phyloP scores from a whole-genome alignment of 106 monocot genomes.

The Posidonia australis region DNA sequence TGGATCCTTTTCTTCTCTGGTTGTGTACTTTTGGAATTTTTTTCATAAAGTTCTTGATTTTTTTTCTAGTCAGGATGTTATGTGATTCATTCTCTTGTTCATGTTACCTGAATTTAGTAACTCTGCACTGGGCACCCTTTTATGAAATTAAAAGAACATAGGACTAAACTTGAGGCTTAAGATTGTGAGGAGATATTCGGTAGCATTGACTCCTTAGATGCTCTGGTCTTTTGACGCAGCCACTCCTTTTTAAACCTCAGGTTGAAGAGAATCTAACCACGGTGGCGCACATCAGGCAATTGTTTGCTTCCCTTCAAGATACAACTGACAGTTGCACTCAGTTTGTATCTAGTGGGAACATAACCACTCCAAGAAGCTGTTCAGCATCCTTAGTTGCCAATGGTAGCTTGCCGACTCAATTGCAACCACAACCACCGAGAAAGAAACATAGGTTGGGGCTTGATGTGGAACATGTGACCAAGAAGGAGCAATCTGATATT shows the following conservation, averaged over 20 bases:
- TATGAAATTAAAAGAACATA: too few relatives aligned
- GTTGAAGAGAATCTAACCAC: slow-evolving; percentile 27
- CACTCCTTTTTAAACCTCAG: slow-evolving; percentile 10
- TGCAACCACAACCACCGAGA: background rate
- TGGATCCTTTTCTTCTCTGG: too few relatives aligned
- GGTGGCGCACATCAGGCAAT: slow-evolving; percentile 32
- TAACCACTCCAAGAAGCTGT: slow-evolving; percentile 1
- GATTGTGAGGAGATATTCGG: too few relatives aligned
- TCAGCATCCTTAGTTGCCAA: background rate
- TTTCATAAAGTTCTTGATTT: too few relatives aligned
- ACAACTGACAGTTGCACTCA: slow-evolving; percentile 4
- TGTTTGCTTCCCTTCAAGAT: slow-evolving; percentile 28
- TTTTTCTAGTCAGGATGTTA: too few relatives aligned
- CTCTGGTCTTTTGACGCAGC: background rate
- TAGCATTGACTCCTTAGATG: too few relatives aligned
- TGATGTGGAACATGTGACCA: slow-evolving; percentile 2
- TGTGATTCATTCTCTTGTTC: too few relatives aligned
- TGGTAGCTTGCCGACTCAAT: background rate
- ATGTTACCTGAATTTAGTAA: too few relatives aligned
- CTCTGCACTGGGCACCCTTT: too few relatives aligned
- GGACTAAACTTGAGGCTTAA: too few relatives aligned
- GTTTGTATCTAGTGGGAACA: background rate
- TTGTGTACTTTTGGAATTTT: too few relatives aligned
- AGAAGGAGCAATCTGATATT: slow-evolving; percentile 1
- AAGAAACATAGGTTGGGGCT: background rate